A percentile compares a stretch with the other conserved stretches of the same genome.
These are phyloP conservation scores for Nannochloropsis gaditana DNA, from an alignment of 108 stramenopile species.

Conservation along the genomic window DNA sequence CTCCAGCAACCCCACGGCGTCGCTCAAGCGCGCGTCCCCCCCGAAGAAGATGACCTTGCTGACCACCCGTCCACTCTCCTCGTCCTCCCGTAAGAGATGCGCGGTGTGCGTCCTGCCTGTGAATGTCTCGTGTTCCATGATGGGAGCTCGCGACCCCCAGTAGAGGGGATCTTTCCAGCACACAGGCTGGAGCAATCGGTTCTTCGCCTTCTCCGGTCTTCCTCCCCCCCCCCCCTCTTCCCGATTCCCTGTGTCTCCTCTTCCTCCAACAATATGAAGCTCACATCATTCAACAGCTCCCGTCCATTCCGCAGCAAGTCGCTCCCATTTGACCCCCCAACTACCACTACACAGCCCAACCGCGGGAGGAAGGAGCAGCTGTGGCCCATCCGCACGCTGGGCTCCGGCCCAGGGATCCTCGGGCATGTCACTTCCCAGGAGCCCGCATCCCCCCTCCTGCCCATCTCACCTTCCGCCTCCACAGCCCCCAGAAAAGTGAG, in stretches of 20 bases:
- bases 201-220: background rate
- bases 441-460: background rate
- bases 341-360: background rate
- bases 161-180: background rate
- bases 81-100: background rate
- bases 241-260: background rate
- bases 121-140: background rate
- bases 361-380: background rate
- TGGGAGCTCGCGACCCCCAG: background rate
- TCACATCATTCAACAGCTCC: background rate
- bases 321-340: background rate
- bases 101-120: constrained; percentile 1
- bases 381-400: constrained; percentile 1
- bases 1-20: background rate
- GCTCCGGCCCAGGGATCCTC: background rate
- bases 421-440: background rate
- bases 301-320: constrained; percentile 14
- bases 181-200: background rate
- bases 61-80: background rate
- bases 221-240: background rate
- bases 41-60: background rate
- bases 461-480: background rate
- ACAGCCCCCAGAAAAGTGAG: background rate
- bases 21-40: constrained; percentile 16
- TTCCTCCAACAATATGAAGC: background rate